Base-by-base conservation (phyloP, 257 asterid genomes). In the Nicotiana otophora region DNA sequence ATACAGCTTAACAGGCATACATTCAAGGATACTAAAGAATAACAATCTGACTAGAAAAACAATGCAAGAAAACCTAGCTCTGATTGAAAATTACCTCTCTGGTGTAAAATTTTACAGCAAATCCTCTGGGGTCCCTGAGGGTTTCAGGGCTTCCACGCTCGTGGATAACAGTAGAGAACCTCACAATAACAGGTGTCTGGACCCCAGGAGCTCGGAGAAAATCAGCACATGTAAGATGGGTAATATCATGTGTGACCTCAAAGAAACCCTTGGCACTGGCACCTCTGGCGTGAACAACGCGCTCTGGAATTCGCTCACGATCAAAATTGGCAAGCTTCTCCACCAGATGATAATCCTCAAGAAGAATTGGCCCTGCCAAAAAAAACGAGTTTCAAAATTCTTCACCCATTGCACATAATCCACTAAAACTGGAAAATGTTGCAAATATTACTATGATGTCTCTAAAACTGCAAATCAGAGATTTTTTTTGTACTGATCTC, bases 61-160 rank as follows among this genome's bases (percentile, higher is more conserved):
- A 81, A 53, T 53, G 55, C 51, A 51, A 64, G 20, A 10, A 33
- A 60, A 14, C 33, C 15, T 48, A 66, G 34, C 66, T 81, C 53
- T 7, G 30, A 31, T 42, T 34, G 28, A 48, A 74, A 60, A 79
- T 63, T 79, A 90, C 93, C 92, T 91, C 92, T 68, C 94, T 79
- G 60, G 94, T 91, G 90, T 91, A 91, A 67, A 91, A 88, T 74
- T 91, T 91, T 64, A 87, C 89, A 11, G 94, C 94, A 36, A 91
- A 94, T 2, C 99, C 99, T 84, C 99, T 88, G 69, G 98, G 98
- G 79, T 96, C 99, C 53, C 98, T 89, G 89, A 96, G 88, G 72
- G 98, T 96, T 88, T 96, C 98, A 33, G 99, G 99, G 88, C 98
- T 94, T 74, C 98, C 99, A 61, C 98, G 98, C 85, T 96, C 99